Evolutionary conservation across 768 basidiomycete genomes (phyloP), one percentile per base, ranked within the genome.

Genomic region (Royoungia palumana): DNA sequence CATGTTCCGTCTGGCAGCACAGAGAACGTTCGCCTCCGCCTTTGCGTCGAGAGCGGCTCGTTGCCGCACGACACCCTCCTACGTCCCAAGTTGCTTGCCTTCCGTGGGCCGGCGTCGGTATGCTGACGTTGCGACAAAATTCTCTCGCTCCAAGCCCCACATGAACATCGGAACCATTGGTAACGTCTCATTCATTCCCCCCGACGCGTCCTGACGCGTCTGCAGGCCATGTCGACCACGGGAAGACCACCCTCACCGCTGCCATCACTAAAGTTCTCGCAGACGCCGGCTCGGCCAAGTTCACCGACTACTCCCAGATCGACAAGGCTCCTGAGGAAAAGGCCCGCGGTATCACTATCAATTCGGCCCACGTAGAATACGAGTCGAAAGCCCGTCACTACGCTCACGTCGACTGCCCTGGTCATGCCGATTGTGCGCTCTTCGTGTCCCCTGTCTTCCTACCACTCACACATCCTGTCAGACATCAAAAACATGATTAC

Each of bases 301-400:
- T 99, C 73, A 90, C 94, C 54, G 94, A 94, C 78, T 99, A 99
- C 76, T 82, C 78, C 41, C 84, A 93, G 71, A 99, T 99, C 61
- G 96, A 99, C 87, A 97, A 90, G 77, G 96, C 96, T 9, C 96
- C 96, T 3, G 96, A 99, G 72, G 96, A 99, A 76, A 95, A 93
- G 72, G 95, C 95, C 53, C 91, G 96, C 68, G 96, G 96, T 71
- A 99, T 99, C 72, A 99, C 96, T 53, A 99, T 99, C 72, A 94
- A 95, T 71, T 95, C 96, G 19, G 83, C 96, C 44, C 96, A 99
- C 67, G 94, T 99, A 67, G 96, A 99, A 69, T 99, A 99, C 68
- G 94, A 98, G 77, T 95, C 95, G 30, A 75, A 75, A 16, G 74
- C 69, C 32, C 82, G 95, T 47, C 95, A 97, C 65, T 98, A 98